Evolutionary conservation across 2,329 filamentous ascomycete species (phyloP).

Genomic region (Claviceps purpurea): DNA sequence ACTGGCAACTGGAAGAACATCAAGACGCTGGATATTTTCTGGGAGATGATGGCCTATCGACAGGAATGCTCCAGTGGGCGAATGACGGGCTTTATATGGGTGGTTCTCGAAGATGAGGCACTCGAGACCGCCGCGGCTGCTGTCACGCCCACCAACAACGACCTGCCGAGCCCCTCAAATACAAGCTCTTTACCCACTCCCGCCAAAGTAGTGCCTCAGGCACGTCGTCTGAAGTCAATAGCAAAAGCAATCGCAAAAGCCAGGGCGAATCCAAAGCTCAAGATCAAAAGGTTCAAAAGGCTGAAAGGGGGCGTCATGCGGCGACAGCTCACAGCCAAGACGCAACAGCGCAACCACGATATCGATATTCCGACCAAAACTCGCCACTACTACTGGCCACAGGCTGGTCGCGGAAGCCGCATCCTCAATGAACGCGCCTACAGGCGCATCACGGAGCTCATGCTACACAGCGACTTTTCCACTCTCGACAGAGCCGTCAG

Average conservation of each 20-base stretch:
- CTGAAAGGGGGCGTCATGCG: constrained; percentile 48
- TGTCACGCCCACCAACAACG: background rate
- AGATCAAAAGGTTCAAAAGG: constrained; percentile 28
- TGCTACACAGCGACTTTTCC: constrained; percentile 63
- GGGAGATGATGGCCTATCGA: constrained; percentile 95
- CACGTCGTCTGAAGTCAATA: background rate
- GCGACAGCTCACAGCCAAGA: constrained; percentile 53
- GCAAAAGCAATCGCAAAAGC: constrained; percentile 12
- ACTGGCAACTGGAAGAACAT: constrained; percentile 71
- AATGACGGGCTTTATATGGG: constrained; percentile 88
- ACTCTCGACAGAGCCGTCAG: constrained; percentile 46
- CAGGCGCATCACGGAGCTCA: constrained; percentile 52
- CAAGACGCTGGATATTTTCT: constrained; percentile 77
- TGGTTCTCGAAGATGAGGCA: constrained; percentile 55
- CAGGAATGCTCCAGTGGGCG: constrained; percentile 92
- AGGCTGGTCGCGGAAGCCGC: constrained; percentile 45
- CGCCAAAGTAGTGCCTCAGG: constrained; percentile 10
- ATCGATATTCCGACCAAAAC: constrained; percentile 37
- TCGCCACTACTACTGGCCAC: constrained; percentile 53
- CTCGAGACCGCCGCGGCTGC: background rate
- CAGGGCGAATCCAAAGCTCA: constrained; percentile 12
- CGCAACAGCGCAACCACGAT: constrained; percentile 35
- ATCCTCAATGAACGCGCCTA: constrained; percentile 53
- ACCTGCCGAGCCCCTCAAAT: constrained; percentile 16
- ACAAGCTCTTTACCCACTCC: constrained; percentile 21